These are phyloP conservation scores for Cornus florida DNA, from an alignment of 148 eudicot species.

Conservation along the genomic window DNA sequence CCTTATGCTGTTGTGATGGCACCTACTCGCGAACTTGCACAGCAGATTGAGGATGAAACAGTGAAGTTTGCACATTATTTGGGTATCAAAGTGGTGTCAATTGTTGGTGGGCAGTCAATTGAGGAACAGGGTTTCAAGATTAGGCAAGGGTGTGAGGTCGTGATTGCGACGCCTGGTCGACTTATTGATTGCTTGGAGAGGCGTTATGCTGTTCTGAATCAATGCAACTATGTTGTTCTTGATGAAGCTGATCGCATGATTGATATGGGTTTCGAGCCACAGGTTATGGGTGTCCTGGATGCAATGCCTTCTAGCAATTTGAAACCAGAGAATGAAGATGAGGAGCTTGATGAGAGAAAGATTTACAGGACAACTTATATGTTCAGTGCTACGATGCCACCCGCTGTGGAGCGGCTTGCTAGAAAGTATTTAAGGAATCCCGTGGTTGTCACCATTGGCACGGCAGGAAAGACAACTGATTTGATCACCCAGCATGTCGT, in stretches of 20 bases:
- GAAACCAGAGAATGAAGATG: slow-evolving; percentile 66
- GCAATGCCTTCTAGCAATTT: slow-evolving; percentile 65
- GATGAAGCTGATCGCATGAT: slow-evolving; percentile 72
- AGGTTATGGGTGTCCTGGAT: slow-evolving; percentile 56
- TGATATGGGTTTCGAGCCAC: slow-evolving; percentile 66
- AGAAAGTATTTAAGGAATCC: slow-evolving; percentile 66
- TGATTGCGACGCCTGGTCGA: slow-evolving; percentile 72
- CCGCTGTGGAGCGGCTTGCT: slow-evolving; percentile 62
- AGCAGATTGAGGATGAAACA: slow-evolving; percentile 63
- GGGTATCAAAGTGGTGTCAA: slow-evolving; percentile 62
- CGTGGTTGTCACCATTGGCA: slow-evolving; percentile 61
- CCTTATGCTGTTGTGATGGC: slow-evolving; percentile 82
- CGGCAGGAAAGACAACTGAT: slow-evolving; percentile 65
- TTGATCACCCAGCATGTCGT: slow-evolving; percentile 64
- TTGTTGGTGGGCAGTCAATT: slow-evolving; percentile 70
- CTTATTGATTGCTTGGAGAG: slow-evolving; percentile 56
- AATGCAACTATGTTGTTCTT: slow-evolving; percentile 64
- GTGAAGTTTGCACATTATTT: slow-evolving; percentile 60
- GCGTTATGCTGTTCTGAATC: slow-evolving; percentile 50
- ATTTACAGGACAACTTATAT: slow-evolving; percentile 60
- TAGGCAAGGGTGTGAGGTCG: slow-evolving; percentile 64
- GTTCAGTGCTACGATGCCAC: slow-evolving; percentile 72
- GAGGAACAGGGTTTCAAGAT: slow-evolving; percentile 66
- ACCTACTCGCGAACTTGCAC: slow-evolving; percentile 66
- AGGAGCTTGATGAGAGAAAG: slow-evolving; percentile 55